Evolutionary conservation across 164 flowering plant genomes (phyloP), one percentile per base, ranked within the genome.

Genomic region (Berberis vulgaris): DNA sequence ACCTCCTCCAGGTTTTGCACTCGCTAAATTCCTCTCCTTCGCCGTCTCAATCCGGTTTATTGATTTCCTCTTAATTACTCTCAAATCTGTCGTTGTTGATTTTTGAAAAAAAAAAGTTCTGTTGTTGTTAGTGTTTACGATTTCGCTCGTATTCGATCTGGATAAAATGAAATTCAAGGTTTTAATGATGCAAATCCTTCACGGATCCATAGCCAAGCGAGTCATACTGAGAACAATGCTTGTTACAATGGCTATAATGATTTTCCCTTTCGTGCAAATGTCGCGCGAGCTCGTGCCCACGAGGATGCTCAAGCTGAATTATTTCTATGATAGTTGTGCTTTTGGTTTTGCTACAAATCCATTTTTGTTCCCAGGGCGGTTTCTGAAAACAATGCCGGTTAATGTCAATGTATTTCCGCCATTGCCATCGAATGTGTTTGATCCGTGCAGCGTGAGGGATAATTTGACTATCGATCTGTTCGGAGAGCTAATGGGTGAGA

Each of bases 1-100:
- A 93, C 98, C 71, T 88, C 98, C 46, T 93, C 92, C 86, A 87
- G 98, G 88, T 93, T 93, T 82, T 93, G 98, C 61, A 82, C 97
- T 79, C 98, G 98, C 76, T 93, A 93, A 61, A 74, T 55, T 13
- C 55, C 45, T 55, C 38, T 26, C 41, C 38, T 54, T 26, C 40
- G 41, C 12, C n/a, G 12, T 4, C 11, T 57, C 41, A 40, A 6
- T 41, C 12, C 40, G 57, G n/a, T 54, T 54, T 1, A 7, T 8
- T 1, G 7, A 6, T 47, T 47, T 47, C 2, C 5, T 47, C 50
- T 47, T 47, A 6, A 6, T 47, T 47, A 1, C 50, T 47, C 7
- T 11, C 9, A 11, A 4, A 47, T 6, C 7, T 47, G 10, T 47
- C 2, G 10, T 4, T 26, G 26, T 26, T 26, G 26, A 26, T 26